Percentiles rank a stretch among this genome's conserved stretches.
These are phyloP conservation scores for Colletotrichum abscissum DNA, from an alignment of 2,329 filamentous ascomycete genomes.

Conservation along the genomic window DNA sequence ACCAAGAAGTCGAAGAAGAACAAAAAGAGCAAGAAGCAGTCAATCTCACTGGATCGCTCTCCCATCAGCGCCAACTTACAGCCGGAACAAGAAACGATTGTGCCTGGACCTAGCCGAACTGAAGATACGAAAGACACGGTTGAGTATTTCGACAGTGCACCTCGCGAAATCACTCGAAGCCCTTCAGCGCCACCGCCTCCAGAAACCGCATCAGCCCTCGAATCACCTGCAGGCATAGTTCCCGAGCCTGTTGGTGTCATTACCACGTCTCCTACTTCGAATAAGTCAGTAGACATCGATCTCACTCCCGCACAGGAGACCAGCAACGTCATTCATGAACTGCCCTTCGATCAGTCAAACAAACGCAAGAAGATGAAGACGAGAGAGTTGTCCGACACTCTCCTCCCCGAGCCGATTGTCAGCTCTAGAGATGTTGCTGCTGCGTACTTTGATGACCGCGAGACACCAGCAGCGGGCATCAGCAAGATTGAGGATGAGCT, in stretches of 20 bases:
- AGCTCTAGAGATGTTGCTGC: constrained; percentile 39
- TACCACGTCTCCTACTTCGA: constrained; percentile 32
- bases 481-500: background rate
- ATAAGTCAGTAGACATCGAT: constrained; percentile 39
- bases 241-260: background rate
- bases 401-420: constrained; percentile 42
- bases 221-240: background rate
- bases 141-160: constrained; percentile 16
- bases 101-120: background rate
- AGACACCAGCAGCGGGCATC: background rate
- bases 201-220: background rate
- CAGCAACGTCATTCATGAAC: constrained; percentile 49
- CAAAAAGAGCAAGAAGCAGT: constrained; percentile 45
- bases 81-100: background rate
- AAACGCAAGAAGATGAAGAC: constrained; percentile 50
- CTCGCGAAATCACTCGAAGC: constrained; percentile 3
- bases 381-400: constrained; percentile 39
- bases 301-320: constrained; percentile 48
- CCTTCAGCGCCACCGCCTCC: constrained; percentile 12
- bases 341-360: constrained; percentile 48
- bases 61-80: background rate
- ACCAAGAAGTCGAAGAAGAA: constrained; percentile 38
- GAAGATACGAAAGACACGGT: background rate
- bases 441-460: constrained; percentile 34
- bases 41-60: background rate